phyloP scores from a whole-genome alignment of 225 moss, liverwort and hornwort species.

The Physcomitrium patens region DNA sequence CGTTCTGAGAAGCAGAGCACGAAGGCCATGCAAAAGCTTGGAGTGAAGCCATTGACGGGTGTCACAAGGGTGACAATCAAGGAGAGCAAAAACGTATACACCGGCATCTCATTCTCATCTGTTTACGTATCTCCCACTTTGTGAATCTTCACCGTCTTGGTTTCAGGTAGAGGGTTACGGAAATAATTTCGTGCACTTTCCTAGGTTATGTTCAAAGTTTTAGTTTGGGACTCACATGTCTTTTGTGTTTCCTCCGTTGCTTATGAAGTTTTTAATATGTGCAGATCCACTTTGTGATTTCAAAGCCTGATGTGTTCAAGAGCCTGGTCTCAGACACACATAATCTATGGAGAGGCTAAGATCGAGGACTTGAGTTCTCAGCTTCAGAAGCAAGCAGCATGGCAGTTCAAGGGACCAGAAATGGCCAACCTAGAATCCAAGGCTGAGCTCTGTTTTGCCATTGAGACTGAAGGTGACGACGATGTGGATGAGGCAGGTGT shows the following conservation, averaged over 20 bases:
- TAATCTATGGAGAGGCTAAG: constrained; percentile 21
- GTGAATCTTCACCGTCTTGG: neutral
- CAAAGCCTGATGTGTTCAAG: constrained; percentile 72
- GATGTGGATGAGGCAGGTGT: constrained; percentile 41
- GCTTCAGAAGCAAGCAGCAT: constrained; percentile 70
- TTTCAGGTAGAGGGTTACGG: no score
- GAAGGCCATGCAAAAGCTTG: constrained; percentile 79
- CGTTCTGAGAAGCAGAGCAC: constrained; percentile 75
- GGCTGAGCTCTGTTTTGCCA: constrained; percentile 54
- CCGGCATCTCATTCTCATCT: neutral
- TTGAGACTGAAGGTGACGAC: constrained; percentile 59
- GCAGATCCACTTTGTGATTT: constrained; percentile 72
- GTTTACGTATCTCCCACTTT: neutral
- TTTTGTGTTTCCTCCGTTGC: no score
- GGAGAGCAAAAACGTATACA: constrained; percentile 71
- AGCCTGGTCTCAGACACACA: constrained; percentile 71
- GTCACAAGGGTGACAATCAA: constrained; percentile 76
- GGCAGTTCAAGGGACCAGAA: constrained; percentile 75
- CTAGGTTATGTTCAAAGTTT: no score
- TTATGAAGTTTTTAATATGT: no score
- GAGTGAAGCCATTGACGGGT: constrained; percentile 74
- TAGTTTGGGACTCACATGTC: no score
- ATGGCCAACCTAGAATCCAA: constrained; percentile 55
- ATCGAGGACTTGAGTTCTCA: constrained; percentile 68
- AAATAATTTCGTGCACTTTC: no score